These are phyloP conservation scores for Ophiostoma sp. DNA, from an alignment of 2,329 filamentous ascomycete genomes.

Conservation along the genomic window DNA sequence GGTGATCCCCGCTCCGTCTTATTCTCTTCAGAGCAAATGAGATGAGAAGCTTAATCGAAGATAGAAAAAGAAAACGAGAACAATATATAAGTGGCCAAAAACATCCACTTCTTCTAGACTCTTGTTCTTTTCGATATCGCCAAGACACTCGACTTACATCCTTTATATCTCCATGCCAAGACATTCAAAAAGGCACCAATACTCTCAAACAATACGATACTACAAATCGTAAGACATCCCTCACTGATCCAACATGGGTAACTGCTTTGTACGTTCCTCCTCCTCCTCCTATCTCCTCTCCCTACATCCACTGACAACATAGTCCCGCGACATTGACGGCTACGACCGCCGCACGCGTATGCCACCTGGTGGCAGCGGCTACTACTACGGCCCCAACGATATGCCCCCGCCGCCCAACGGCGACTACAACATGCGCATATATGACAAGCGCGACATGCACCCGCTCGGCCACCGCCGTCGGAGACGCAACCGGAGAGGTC, in stretches of 20 bases:
- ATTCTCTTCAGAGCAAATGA: background rate
- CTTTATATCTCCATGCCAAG: background rate
- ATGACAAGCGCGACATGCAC: background rate
- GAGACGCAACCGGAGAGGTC: background rate
- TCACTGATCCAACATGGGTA: background rate
- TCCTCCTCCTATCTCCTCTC: too few relatives aligned
- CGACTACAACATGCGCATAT: background rate
- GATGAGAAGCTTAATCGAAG: too few relatives aligned
- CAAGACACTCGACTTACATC: background rate
- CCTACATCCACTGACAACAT: background rate
- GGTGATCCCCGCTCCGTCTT: too few relatives aligned
- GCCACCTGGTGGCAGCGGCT: background rate
- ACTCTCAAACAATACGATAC: background rate
- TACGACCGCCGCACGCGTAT: background rate
- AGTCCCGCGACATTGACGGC: constrained; percentile 3
- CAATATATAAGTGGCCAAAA: background rate
- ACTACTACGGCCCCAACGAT: background rate
- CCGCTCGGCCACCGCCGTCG: background rate
- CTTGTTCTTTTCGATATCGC: background rate
- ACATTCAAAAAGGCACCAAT: background rate
- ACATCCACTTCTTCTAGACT: background rate
- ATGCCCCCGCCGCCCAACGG: background rate
- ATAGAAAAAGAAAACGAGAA: background rate
- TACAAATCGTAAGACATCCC: background rate
- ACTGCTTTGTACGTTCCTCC: constrained; percentile 3